Percentiles rank a stretch among this genome's conserved stretches.
Evolutionary conservation across 2,329 filamentous ascomycete species (phyloP).

Genomic region (Calonectria fujianensis): DNA sequence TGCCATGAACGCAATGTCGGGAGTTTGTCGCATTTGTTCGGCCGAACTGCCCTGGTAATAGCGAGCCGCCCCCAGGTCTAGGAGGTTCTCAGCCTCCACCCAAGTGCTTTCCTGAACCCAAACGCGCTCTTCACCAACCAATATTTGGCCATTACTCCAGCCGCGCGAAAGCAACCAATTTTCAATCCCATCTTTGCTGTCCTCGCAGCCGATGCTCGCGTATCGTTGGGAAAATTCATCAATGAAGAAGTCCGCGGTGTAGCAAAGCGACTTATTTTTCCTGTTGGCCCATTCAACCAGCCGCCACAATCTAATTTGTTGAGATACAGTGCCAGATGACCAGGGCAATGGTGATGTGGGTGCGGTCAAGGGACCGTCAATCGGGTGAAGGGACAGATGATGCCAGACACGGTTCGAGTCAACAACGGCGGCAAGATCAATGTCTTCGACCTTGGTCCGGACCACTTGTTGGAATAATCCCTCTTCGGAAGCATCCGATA

Average conservation of each 20-base stretch:
- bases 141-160: conserved; percentile 98
- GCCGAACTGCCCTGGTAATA: conserved; percentile 76
- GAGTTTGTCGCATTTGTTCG: conserved; percentile 65
- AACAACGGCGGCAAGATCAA: conserved; percentile 84
- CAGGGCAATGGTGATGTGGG: conserved; percentile 85
- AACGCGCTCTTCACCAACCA: conserved; percentile 91
- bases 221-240: conserved; percentile 94
- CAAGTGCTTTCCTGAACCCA: conserved; percentile 97
- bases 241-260: conserved; percentile 95
- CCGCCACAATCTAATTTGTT: conserved; percentile 94
- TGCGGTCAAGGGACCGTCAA: conserved; percentile 74
- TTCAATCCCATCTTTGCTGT: conserved; percentile 93
- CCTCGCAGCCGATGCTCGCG: conserved; percentile 86
- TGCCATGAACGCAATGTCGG: conserved; percentile 49
- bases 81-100: conserved; percentile 98
- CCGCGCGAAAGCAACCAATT: conserved; percentile 95
- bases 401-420: conserved; percentile 95
- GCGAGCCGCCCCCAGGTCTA: conserved; percentile 71
- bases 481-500: conserved; percentile 86
- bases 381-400: conserved; percentile 92
- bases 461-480: conserved; percentile 87
- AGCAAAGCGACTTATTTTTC: conserved; percentile 92
- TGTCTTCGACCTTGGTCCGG: conserved; percentile 84
- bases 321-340: conserved; percentile 94
- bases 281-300: conserved; percentile 97